These are phyloP conservation scores for Collybia nuda DNA, from an alignment of 768 basidiomycete species.

Conservation along the genomic window DNA sequence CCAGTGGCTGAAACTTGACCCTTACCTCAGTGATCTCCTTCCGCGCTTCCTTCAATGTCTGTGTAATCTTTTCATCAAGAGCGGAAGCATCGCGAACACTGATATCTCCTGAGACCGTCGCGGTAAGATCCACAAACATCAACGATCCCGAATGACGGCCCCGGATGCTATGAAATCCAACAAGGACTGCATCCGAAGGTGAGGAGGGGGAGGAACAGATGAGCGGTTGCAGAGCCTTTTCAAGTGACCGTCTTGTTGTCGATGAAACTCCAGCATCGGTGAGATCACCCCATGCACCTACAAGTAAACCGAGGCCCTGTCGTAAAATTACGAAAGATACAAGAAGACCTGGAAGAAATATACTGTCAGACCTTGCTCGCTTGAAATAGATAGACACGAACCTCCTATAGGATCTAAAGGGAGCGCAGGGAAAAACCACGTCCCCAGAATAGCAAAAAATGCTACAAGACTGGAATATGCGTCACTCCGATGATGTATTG, in stretches of 20 bases:
- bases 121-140: conserved; percentile 81
- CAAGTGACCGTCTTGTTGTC: conserved; percentile 50
- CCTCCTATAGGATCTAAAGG: conserved; percentile 96
- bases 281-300: conserved; percentile 75
- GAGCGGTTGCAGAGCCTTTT: conserved; percentile 56
- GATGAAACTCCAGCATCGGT: conserved; percentile 79
- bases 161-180: conserved; percentile 55
- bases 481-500: conserved; percentile 96
- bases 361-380: not conserved
- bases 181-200: conserved; percentile 27
- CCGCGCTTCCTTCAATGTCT: conserved; percentile 51
- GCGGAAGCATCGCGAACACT: conserved; percentile 57
- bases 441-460: conserved; percentile 89
- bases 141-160: conserved; percentile 79
- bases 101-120: conserved; percentile 60
- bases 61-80: conserved; percentile 63
- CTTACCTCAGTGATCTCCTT: conserved; percentile 74
- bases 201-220: conserved; percentile 22
- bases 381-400: conserved; percentile 27
- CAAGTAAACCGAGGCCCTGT: conserved; percentile 69
- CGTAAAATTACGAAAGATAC: conserved; percentile 89
- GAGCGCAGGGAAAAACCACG: conserved; percentile 79
- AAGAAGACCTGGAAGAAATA: conserved; percentile 55
- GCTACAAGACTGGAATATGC: conserved; percentile 92
- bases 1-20: conserved; percentile 54